Evolutionary conservation across 768 basidiomycete genomes (phyloP).

Genomic region (Suillus discolor): DNA sequence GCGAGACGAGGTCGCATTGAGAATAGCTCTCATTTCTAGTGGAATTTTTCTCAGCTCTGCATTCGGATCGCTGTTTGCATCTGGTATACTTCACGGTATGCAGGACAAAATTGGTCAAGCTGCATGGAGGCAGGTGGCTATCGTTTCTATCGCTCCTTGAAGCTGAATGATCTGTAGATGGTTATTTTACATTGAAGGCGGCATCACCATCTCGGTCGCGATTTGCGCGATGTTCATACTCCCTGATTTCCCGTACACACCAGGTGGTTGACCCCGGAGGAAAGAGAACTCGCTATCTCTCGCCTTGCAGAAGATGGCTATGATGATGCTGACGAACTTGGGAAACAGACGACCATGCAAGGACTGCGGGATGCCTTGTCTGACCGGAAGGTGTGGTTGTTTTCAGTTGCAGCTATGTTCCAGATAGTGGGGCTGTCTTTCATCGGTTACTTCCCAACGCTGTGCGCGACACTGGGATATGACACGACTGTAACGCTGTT

Average conservation of each 20-base stretch:
- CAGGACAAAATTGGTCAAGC: slow-evolving; percentile 40
- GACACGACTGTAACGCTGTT: background rate
- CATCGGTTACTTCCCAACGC: background rate
- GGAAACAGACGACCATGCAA: slow-evolving; percentile 27
- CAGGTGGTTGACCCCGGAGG: slow-evolving; percentile 30
- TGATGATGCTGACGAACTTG: slow-evolving; percentile 48
- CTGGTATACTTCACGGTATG: slow-evolving; percentile 45
- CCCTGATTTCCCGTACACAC: slow-evolving; percentile 39
- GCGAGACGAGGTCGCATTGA: slow-evolving; percentile 38
- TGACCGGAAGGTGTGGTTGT: slow-evolving; percentile 84
- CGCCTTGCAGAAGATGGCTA: slow-evolving; percentile 41
- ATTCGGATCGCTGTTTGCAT: slow-evolving; percentile 46
- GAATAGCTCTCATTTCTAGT: slow-evolving; percentile 37
- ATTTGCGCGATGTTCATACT: slow-evolving; percentile 36
- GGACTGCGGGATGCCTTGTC: slow-evolving; percentile 59
- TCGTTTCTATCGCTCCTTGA: background rate
- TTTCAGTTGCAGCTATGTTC: slow-evolving; percentile 53
- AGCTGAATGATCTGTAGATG: slow-evolving; percentile 10
- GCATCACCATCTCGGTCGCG: slow-evolving; percentile 36
- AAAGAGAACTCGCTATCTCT: slow-evolving; percentile 31
- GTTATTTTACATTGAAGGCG: slow-evolving; percentile 34
- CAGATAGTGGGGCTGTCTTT: background rate
- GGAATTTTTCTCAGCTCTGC: slow-evolving; percentile 47
- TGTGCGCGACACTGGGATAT: background rate
- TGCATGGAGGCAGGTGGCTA: slow-evolving; percentile 40